These are phyloP conservation scores for Penicilliopsis zonata DNA, from an alignment of 495 filamentous ascomycete species.

Conservation along the genomic window DNA sequence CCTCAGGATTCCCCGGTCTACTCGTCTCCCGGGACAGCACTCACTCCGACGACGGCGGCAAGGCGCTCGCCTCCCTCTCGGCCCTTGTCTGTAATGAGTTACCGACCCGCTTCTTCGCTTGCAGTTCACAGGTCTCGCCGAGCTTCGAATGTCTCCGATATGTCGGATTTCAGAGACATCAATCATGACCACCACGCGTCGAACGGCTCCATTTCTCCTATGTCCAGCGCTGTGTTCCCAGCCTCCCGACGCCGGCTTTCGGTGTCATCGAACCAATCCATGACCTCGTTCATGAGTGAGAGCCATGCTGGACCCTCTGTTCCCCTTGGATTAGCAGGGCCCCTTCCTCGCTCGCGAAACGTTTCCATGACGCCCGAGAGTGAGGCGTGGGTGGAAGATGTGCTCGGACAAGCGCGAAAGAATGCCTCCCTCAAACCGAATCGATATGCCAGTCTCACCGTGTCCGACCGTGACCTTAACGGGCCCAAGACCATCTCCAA, in stretches of 20 bases:
- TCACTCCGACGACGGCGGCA: slow-evolving; percentile 10
- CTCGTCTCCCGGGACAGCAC: slow-evolving; percentile 14
- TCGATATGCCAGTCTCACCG: not conserved
- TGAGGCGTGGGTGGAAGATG: slow-evolving; percentile 40
- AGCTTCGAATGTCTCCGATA: slow-evolving; percentile 26
- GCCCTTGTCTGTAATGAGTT: slow-evolving; percentile 22
- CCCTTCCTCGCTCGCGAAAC: slow-evolving; percentile 30
- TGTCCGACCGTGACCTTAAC: not conserved
- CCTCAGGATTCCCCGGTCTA: slow-evolving; percentile 22
- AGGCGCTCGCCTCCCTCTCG: slow-evolving; percentile 23
- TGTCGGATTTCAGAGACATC: slow-evolving; percentile 15
- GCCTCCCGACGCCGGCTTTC: slow-evolving; percentile 22
- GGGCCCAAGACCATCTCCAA: slow-evolving; percentile 14
- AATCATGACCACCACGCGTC: slow-evolving; percentile 13
- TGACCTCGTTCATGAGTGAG: slow-evolving; percentile 17
- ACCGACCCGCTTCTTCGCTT: slow-evolving; percentile 27
- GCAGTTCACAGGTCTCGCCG: slow-evolving; percentile 28
- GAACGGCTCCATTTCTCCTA: slow-evolving; percentile 20
- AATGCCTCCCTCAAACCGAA: slow-evolving; percentile 1
- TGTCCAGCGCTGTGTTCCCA: slow-evolving; percentile 9
- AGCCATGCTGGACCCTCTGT: slow-evolving; percentile 12
- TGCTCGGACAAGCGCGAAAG: slow-evolving; percentile 29
- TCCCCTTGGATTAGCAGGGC: slow-evolving; percentile 37
- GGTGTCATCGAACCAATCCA: slow-evolving; percentile 25
- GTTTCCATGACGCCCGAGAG: slow-evolving; percentile 36